Conservation (phyloP, 495 filamentous ascomycete species). For the Baudoinia panamericana region DNA sequence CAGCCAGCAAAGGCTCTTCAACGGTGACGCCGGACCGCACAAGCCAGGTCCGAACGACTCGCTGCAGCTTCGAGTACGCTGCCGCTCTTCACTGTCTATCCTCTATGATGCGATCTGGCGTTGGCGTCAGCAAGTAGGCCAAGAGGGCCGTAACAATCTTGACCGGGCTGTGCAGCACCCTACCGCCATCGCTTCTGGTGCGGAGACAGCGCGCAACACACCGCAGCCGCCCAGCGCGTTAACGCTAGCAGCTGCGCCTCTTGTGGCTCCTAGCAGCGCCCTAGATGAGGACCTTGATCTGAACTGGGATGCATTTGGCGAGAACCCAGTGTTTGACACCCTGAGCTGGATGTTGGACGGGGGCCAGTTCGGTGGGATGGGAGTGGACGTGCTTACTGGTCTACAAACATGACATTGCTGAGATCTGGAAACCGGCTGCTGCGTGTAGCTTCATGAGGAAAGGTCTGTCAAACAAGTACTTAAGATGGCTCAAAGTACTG, state of each 20-base stretch:
- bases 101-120: constrained; percentile 89
- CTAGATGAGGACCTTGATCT: constrained; percentile 23
- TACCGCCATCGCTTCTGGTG: constrained; percentile 6
- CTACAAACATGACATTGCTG: too few relatives aligned
- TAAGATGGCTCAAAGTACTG: too few relatives aligned
- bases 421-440: too few relatives aligned
- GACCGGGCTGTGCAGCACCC: constrained; percentile 18
- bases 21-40: constrained; percentile 2
- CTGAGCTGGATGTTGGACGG: constrained; percentile 85
- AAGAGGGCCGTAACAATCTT: constrained; percentile 13
- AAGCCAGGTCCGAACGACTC: constrained; percentile 43
- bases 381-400: too few relatives aligned
- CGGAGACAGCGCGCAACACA: constrained; percentile 14
- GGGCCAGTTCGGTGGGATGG: constrained; percentile 44
- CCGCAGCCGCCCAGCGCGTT: constrained; percentile 5
- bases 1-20: constrained; percentile 29
- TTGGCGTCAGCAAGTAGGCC: constrained; percentile 44
- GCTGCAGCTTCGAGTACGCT: constrained; percentile 72
- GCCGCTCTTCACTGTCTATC: constrained; percentile 84
- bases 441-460: too few relatives aligned
- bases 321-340: constrained; percentile 57
- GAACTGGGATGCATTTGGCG: constrained; percentile 49
- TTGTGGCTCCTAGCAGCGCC: too few relatives aligned
- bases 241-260: background rate
- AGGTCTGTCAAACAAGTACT: too few relatives aligned